Evolutionary conservation across 305 asterid species (phyloP).

Genomic region (Rubia peregrina): DNA sequence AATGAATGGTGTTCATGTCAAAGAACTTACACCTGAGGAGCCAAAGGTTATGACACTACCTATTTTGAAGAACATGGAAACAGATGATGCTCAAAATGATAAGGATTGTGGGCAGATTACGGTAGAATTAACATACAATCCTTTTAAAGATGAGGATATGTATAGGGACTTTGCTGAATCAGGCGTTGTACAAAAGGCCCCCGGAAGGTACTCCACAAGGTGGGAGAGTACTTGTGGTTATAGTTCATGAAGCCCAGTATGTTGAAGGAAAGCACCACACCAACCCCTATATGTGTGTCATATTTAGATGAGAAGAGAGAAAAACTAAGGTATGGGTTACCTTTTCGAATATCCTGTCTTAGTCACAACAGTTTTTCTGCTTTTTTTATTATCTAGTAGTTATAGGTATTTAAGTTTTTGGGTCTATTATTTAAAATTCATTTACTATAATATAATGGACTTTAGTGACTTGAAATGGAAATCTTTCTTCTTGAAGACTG

Average conservation of each 20-base stretch:
- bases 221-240: slow-evolving; percentile 77
- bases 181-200: slow-evolving; percentile 52
- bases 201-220: slow-evolving; percentile 87
- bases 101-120: slow-evolving; percentile 83
- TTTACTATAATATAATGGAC: no score
- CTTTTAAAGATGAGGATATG: slow-evolving; percentile 73
- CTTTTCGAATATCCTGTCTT: slow-evolving; percentile 6
- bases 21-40: slow-evolving; percentile 80
- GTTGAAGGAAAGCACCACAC: slow-evolving; percentile 99
- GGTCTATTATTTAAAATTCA: no score
- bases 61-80: slow-evolving; percentile 76
- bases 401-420: no score
- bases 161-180: slow-evolving; percentile 41
- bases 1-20: slow-evolving; percentile 68
- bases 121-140: slow-evolving; percentile 85
- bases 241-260: slow-evolving; percentile 90
- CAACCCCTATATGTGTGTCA: slow-evolving; percentile 75
- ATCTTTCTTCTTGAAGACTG: background rate
- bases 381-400: no score
- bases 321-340: slow-evolving; percentile 99
- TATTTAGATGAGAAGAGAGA: slow-evolving; percentile 79
- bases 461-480: background rate
- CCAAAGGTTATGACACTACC: slow-evolving; percentile 53
- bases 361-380: background rate
- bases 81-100: slow-evolving; percentile 61